These are phyloP conservation scores for Phylloporus scabripes DNA, from an alignment of 768 basidiomycete species.

Conservation along the genomic window DNA sequence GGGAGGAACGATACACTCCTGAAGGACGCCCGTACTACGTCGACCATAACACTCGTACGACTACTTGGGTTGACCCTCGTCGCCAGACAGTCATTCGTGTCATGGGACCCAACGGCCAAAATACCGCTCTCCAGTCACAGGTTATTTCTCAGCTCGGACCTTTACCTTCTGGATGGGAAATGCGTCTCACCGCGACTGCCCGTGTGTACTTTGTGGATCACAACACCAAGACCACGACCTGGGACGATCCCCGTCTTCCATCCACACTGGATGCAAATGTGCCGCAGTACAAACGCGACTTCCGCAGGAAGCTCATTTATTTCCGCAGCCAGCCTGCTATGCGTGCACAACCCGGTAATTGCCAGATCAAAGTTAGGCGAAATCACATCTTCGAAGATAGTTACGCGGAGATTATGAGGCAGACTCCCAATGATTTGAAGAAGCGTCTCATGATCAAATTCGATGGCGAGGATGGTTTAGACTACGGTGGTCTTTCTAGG, in stretches of 20 bases:
- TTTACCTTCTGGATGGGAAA: constrained; percentile 97
- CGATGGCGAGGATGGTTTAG: constrained; percentile 96
- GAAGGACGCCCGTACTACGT: constrained; percentile 99
- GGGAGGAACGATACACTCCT: constrained; percentile 98
- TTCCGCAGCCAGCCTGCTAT: constrained; percentile 98
- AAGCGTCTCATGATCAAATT: constrained; percentile 99
- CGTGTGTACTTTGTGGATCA: constrained; percentile 99
- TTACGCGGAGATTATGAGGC: constrained; percentile 99
- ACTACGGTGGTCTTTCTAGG: constrained; percentile 98
- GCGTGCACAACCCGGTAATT: constrained; percentile 97
- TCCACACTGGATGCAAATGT: constrained; percentile 95
- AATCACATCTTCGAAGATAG: constrained; percentile 99
- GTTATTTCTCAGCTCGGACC: constrained; percentile 96
- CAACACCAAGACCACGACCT: constrained; percentile 99
- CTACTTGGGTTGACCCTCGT: constrained; percentile 99
- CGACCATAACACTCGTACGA: constrained; percentile 98
- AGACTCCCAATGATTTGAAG: constrained; percentile 97
- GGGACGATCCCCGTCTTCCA: constrained; percentile 97
- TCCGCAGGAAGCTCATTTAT: constrained; percentile 97
- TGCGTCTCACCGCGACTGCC: constrained; percentile 97
- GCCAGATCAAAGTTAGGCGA: constrained; percentile 96
- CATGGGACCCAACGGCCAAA: constrained; percentile 90
- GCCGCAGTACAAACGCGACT: constrained; percentile 99
- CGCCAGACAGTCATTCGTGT: constrained; percentile 96
- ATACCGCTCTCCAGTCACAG: constrained; percentile 84